Conservation (phyloP, 495 filamentous ascomycete genomes). For the Talaromyces thailandensis region DNA sequence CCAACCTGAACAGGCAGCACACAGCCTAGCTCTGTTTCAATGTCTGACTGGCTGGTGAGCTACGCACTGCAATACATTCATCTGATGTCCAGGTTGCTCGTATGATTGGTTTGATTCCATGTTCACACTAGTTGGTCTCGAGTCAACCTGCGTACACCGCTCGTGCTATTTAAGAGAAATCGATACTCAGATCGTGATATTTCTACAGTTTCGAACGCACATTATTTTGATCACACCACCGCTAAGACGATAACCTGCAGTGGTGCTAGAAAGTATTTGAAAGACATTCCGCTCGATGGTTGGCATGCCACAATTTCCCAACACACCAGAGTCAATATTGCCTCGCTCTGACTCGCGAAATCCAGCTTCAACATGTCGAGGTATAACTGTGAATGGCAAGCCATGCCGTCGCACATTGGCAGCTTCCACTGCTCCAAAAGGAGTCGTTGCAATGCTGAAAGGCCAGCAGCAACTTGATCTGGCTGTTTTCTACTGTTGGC, state of each 20-base stretch:
- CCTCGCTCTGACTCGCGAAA: constrained; percentile 74
- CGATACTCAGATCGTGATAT: neutral
- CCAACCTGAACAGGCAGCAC: neutral
- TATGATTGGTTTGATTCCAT: neutral
- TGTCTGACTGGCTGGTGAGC: neutral
- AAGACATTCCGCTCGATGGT: neutral
- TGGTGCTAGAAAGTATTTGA: neutral
- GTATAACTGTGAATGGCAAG: constrained; percentile 66
- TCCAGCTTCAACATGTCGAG: constrained; percentile 77
- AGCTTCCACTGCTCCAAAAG: constrained; percentile 21
- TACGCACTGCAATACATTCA: neutral
- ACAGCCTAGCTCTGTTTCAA: neutral
- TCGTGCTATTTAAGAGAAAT: neutral
- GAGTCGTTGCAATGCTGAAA: constrained; percentile 31
- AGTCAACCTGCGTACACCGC: neutral
- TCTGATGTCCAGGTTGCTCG: neutral
- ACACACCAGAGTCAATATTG: constrained; percentile 77
- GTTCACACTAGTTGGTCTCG: neutral
- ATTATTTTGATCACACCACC: neutral
- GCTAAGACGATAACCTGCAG: neutral
- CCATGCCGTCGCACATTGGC: constrained; percentile 67
- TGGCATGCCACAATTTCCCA: constrained; percentile 64
- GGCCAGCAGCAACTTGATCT: constrained; percentile 30
- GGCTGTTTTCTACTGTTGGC: constrained; percentile 74
- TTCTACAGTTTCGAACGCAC: neutral